A percentile compares a stretch with the other conserved stretches of the same genome.
phyloP scores from a whole-genome alignment of 352 stramenopile genomes.

The Globisporangium orthogonon region DNA sequence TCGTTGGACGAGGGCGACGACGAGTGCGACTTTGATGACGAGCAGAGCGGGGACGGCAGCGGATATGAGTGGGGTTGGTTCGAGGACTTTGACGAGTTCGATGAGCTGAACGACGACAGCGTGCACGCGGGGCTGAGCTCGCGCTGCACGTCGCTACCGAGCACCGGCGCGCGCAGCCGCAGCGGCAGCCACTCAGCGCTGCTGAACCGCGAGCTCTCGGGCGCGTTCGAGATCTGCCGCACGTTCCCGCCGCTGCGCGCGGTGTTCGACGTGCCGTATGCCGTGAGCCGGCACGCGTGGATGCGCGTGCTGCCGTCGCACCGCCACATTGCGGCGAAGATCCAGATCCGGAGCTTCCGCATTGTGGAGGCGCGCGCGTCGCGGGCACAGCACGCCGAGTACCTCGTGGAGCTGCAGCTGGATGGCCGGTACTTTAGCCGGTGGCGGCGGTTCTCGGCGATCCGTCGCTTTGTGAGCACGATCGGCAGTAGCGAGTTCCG shows the following conservation, averaged over 20 bases:
- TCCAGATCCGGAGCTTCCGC: constrained; percentile 79
- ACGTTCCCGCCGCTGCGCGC: constrained; percentile 53
- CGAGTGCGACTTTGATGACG: constrained; percentile 29
- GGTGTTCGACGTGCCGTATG: constrained; percentile 57
- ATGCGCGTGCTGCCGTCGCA: constrained; percentile 58
- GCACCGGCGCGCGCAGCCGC: constrained; percentile 4
- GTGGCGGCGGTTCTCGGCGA: constrained; percentile 72
- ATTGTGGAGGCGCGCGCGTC: constrained; percentile 53
- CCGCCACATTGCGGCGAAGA: constrained; percentile 68
- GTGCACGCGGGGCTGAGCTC: constrained; percentile 14
- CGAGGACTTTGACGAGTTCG: constrained; percentile 70
- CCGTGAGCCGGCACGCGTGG: constrained; percentile 54
- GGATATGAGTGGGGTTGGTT: constrained; percentile 79
- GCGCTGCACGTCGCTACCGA: constrained; percentile 25
- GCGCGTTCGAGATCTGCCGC: constrained; percentile 65
- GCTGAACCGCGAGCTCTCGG: constrained; percentile 54
- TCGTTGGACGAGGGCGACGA: constrained; percentile 37
- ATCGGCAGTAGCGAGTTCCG: constrained; percentile 51
- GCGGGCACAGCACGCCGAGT: constrained; percentile 68
- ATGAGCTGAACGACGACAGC: constrained; percentile 36
- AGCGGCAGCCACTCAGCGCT: constrained; percentile 23
- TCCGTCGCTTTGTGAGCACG: constrained; percentile 54
- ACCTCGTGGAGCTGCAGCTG: constrained; percentile 71
- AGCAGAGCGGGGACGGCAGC: constrained; percentile 20
- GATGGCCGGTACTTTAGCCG: constrained; percentile 66